These are phyloP conservation scores for Pseudogymnoascus sp. DNA, from an alignment of 2,329 filamentous ascomycete species.

Conservation along the genomic window DNA sequence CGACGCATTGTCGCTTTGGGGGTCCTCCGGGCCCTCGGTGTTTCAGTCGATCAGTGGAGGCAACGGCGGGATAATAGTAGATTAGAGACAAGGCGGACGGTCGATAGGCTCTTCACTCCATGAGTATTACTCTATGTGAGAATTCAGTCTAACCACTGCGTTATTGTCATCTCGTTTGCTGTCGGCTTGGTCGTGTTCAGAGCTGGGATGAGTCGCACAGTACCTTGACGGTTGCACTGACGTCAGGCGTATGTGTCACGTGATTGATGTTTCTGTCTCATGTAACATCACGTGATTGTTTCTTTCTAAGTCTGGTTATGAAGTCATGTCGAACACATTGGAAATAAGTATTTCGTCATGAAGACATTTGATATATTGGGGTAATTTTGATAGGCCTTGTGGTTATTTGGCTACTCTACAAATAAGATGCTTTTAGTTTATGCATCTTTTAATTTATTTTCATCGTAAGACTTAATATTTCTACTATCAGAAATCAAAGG, in stretches of 20 bases:
- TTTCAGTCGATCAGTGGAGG: conserved; percentile 2
- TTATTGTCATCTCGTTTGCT: not conserved
- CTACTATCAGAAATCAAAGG: not conserved
- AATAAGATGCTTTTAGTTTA: not conserved
- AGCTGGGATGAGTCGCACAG: not conserved
- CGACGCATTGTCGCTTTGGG: not conserved
- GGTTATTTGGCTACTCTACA: not conserved
- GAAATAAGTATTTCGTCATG: not conserved
- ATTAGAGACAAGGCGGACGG: not conserved
- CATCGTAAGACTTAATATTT: not conserved
- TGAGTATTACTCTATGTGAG: not conserved
- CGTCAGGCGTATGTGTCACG: not conserved
- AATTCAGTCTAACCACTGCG: not conserved
- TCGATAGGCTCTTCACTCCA: not conserved
- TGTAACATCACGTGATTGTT: not conserved
- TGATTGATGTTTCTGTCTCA: not conserved
- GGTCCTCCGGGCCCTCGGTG: not conserved
- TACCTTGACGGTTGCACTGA: conserved; percentile 8
- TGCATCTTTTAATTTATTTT: not conserved
- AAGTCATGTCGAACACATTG: not conserved
- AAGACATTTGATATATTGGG: not conserved
- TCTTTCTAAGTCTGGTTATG: not conserved
- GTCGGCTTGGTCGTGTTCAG: not conserved
- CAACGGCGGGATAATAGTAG: not conserved
- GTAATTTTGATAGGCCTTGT: not conserved